phyloP scores from a whole-genome alignment of 345 rosid genomes.

The Limnanthes douglasii region DNA sequence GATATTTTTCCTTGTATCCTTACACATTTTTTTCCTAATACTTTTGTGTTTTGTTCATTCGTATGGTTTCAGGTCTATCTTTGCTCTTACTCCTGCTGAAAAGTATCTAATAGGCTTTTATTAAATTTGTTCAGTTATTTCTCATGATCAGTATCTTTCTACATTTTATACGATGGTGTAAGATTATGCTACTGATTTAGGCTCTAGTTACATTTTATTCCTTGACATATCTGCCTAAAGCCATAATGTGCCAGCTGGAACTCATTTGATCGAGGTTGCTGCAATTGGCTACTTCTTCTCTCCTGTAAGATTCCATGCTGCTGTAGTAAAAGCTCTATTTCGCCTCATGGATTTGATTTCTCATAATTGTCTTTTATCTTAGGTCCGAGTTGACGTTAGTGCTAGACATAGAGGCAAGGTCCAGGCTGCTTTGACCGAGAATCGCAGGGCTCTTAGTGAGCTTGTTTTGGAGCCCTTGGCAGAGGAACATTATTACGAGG shows the following conservation, averaged over 20 bases:
- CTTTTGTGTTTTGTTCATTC: slow-evolving; percentile 1
- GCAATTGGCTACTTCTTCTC: slow-evolving; percentile 86
- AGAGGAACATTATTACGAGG: slow-evolving; percentile 88
- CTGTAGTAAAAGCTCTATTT: neutral
- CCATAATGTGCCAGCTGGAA: slow-evolving; percentile 79
- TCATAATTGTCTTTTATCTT: slow-evolving; percentile 8
- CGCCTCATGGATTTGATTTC: slow-evolving; percentile 1
- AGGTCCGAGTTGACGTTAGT: slow-evolving; percentile 98
- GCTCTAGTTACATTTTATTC: slow-evolving; percentile 11
- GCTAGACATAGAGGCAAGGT: slow-evolving; percentile 90
- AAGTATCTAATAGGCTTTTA: neutral
- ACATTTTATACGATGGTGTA: neutral
- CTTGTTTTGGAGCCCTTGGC: slow-evolving; percentile 72
- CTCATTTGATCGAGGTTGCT: slow-evolving; percentile 90
- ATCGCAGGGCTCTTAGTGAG: slow-evolving; percentile 71
- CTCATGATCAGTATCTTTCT: neutral
- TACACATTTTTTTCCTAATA: neutral
- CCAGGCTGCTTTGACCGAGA: slow-evolving; percentile 91
- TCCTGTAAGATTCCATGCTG: slow-evolving; percentile 37
- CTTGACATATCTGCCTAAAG: slow-evolving; percentile 45
- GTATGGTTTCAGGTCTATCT: too few relatives aligned
- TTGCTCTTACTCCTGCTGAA: neutral
- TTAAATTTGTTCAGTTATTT: too few relatives aligned
- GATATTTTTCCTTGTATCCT: slow-evolving; percentile 94
- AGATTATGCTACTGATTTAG: slow-evolving; percentile 4